Percentiles rank a stretch among this genome's conserved stretches.
phyloP scores from a whole-genome alignment of 495 filamentous ascomycete genomes.

The Xeromyces bisporus region DNA sequence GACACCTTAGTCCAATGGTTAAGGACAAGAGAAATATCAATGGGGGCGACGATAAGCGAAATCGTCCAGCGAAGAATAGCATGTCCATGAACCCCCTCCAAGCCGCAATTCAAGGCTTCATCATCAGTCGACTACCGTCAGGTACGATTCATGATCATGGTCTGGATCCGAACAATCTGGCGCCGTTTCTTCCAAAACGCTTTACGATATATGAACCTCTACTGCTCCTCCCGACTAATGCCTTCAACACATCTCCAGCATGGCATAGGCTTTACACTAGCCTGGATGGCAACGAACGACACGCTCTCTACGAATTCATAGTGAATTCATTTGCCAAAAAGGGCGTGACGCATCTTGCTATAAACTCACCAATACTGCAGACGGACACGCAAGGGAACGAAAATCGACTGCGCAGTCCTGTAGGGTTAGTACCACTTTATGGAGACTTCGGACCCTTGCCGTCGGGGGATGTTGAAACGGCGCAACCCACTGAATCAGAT shows the following conservation, averaged over 20 bases:
- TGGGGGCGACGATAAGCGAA: no score
- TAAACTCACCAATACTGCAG: slow-evolving; percentile 51
- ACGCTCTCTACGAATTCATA: slow-evolving; percentile 33
- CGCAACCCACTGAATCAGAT: slow-evolving; percentile 24
- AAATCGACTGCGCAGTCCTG: slow-evolving; percentile 54
- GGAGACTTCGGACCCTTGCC: slow-evolving; percentile 42
- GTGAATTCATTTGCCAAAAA: slow-evolving; percentile 19
- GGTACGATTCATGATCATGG: slow-evolving; percentile 4
- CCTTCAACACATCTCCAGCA: slow-evolving; percentile 27
- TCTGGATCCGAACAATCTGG: slow-evolving; percentile 5
- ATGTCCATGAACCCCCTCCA: slow-evolving; percentile 17
- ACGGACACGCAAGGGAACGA: slow-evolving; percentile 16
- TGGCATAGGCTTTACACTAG: slow-evolving; percentile 31
- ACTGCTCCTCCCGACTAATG: slow-evolving; percentile 45
- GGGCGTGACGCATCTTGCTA: slow-evolving; percentile 49
- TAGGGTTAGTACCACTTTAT: slow-evolving; percentile 40
- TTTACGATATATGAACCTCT: slow-evolving; percentile 58
- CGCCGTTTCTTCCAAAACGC: slow-evolving; percentile 36
- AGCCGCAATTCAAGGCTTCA: slow-evolving; percentile 14
- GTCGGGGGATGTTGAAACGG: slow-evolving; percentile 3
- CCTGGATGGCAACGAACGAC: slow-evolving; percentile 12
- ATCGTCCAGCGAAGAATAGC: slow-evolving; percentile 4
- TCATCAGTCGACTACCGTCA: slow-evolving; percentile 8
- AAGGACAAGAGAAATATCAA: no score
- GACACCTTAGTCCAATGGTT: neutral